phyloP scores from a whole-genome alignment of 1,284 basidiomycete genomes.

The Mycosarcoma mackinlayi region DNA sequence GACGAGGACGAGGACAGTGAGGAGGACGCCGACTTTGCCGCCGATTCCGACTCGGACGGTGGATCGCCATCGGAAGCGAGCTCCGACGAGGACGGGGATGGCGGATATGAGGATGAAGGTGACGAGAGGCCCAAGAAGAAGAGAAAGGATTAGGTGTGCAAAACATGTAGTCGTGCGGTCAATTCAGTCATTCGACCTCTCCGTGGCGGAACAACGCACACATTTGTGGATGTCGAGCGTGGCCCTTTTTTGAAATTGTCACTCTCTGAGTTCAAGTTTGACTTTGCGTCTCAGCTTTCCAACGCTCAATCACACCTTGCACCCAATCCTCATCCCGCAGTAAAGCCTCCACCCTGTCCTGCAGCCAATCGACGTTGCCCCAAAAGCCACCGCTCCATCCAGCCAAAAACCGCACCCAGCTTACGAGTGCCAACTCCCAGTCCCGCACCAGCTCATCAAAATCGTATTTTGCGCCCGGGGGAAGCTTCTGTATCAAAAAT shows the following conservation, averaged over 20 bases:
- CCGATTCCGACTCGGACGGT: constrained; percentile 66
- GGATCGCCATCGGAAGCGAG: constrained; percentile 70
- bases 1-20: constrained; percentile 66
- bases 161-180: background rate
- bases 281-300: constrained; percentile 5
- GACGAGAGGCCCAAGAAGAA: constrained; percentile 59
- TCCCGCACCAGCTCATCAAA: constrained; percentile 24
- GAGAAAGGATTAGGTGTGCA: constrained; percentile 35
- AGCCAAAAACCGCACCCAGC: constrained; percentile 49
- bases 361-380: constrained; percentile 51
- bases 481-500: constrained; percentile 2
- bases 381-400: constrained; percentile 54
- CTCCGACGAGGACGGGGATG: constrained; percentile 71
- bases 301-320: constrained; percentile 1
- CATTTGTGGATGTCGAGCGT: too few relatives aligned
- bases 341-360: constrained; percentile 23
- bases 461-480: constrained; percentile 17
- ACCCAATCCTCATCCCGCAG: constrained; percentile 33
- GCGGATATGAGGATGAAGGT: constrained; percentile 38
- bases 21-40: constrained; percentile 88
- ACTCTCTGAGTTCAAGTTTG: background rate
- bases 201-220: too few relatives aligned
- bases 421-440: constrained; percentile 48
- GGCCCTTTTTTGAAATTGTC: background rate
- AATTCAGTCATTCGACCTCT: constrained; percentile 7